Conservation (phyloP, 768 basidiomycete genomes). For the Clitopilus passeckerianus region DNA sequence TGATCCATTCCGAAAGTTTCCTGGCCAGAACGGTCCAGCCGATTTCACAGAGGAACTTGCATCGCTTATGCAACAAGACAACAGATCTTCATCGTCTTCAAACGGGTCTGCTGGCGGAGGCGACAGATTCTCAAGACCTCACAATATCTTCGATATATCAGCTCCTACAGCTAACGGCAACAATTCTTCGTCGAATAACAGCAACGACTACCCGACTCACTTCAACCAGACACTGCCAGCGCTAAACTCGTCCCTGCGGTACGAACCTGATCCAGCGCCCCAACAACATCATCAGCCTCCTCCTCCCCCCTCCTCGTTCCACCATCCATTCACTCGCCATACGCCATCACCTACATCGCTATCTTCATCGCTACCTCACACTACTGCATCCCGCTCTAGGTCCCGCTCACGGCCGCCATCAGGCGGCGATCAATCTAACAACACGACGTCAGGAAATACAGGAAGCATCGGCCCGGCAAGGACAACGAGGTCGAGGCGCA, state of each 20-base stretch:
- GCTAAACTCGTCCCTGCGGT: slow-evolving; percentile 47
- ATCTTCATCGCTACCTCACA: slow-evolving; percentile 11
- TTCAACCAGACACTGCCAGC: slow-evolving; percentile 49
- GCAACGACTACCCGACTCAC: slow-evolving; percentile 21
- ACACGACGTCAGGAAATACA: slow-evolving; percentile 5
- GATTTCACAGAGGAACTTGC: slow-evolving; percentile 72
- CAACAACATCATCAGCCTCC: slow-evolving; percentile 11
- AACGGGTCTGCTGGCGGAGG: background rate
- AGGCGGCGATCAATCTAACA: slow-evolving; percentile 1
- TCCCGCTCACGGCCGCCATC: slow-evolving; percentile 33
- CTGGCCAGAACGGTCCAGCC: slow-evolving; percentile 24
- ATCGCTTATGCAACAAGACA: slow-evolving; percentile 43
- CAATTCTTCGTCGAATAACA: background rate
- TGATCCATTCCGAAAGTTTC: slow-evolving; percentile 53
- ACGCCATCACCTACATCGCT: slow-evolving; percentile 24
- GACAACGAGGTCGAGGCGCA: slow-evolving; percentile 50
- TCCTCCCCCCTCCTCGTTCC: slow-evolving; percentile 25
- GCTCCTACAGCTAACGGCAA: slow-evolving; percentile 24
- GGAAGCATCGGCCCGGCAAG: slow-evolving; percentile 45
- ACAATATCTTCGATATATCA: slow-evolving; percentile 64
- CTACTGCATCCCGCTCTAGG: slow-evolving; percentile 39
- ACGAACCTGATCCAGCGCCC: slow-evolving; percentile 37
- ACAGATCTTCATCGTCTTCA: slow-evolving; percentile 7
- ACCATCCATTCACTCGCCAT: slow-evolving; percentile 23
- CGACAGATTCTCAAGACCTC: slow-evolving; percentile 18